A percentile compares a stretch with the other conserved stretches of the same genome.
Evolutionary conservation across 2,329 filamentous ascomycete genomes (phyloP).

Genomic region (Raffaelea albimanens): DNA sequence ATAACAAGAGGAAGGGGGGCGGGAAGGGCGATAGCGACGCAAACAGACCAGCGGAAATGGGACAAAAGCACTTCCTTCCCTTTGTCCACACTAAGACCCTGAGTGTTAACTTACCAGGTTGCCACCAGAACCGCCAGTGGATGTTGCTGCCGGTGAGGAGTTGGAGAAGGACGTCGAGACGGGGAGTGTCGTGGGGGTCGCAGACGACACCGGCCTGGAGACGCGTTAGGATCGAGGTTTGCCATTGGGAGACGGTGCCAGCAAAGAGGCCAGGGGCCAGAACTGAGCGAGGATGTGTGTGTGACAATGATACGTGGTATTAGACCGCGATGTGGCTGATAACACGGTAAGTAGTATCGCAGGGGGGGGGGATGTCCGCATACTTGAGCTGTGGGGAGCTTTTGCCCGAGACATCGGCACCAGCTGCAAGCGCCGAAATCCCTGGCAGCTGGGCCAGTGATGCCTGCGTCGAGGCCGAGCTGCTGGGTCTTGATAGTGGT

Average conservation of each 20-base stretch:
- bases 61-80: too few species aligned
- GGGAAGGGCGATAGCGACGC: not conserved
- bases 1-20: not conserved
- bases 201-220: too few species aligned
- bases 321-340: not conserved
- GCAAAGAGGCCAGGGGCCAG: too few species aligned
- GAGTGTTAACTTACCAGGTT: slow-evolving; percentile 6
- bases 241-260: too few species aligned
- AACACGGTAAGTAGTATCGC: not conserved
- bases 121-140: not conserved
- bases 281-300: too few species aligned
- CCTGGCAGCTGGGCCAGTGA: slow-evolving; percentile 36
- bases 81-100: too few species aligned
- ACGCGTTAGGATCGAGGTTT: too few species aligned
- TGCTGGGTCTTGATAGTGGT: slow-evolving; percentile 38
- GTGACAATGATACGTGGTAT: too few species aligned
- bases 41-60: not conserved
- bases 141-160: slow-evolving; percentile 1
- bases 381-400: slow-evolving; percentile 38
- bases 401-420: slow-evolving; percentile 22
- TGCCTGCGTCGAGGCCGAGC: slow-evolving; percentile 37
- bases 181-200: not conserved
- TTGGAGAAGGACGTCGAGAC: not conserved
- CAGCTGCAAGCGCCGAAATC: slow-evolving; percentile 34
- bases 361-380: not conserved